phyloP scores from a whole-genome alignment of 768 basidiomycete species.

The Auriscalpium orientale region DNA sequence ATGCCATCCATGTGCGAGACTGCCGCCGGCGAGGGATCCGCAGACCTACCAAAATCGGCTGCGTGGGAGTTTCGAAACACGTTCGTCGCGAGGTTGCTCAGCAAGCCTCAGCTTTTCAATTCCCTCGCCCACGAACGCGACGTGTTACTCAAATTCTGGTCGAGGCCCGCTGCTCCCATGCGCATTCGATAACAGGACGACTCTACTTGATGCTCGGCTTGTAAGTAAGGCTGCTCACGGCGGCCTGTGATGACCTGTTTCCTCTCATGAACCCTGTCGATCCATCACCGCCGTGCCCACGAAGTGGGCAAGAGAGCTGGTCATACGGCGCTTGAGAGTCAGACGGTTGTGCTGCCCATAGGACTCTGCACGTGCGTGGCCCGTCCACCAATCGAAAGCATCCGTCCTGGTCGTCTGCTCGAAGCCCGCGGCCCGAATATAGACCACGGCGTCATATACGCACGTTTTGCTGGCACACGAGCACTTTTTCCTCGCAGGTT shows the following conservation, averaged over 20 bases:
- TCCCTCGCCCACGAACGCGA: neutral
- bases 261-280: neutral
- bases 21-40: too few relatives aligned
- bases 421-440: neutral
- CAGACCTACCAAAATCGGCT: too few relatives aligned
- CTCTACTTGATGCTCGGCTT: neutral
- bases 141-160: neutral
- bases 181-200: neutral
- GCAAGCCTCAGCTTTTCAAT: neutral
- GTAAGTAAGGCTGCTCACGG: neutral
- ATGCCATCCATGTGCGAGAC: too few relatives aligned
- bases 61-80: neutral
- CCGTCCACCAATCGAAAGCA: conserved; percentile 1
- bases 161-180: neutral
- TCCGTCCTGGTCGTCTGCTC: conserved; percentile 14
- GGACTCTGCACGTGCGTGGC: conserved; percentile 1
- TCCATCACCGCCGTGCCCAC: neutral
- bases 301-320: neutral
- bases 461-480: conserved; percentile 15
- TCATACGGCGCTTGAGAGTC: too few relatives aligned
- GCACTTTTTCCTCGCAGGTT: conserved; percentile 3
- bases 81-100: neutral
- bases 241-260: neutral
- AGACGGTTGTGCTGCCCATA: neutral
- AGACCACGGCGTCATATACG: neutral